Evolutionary conservation across 108 stramenopile species (phyloP).

Genomic region (Schizochytrium sp.): DNA sequence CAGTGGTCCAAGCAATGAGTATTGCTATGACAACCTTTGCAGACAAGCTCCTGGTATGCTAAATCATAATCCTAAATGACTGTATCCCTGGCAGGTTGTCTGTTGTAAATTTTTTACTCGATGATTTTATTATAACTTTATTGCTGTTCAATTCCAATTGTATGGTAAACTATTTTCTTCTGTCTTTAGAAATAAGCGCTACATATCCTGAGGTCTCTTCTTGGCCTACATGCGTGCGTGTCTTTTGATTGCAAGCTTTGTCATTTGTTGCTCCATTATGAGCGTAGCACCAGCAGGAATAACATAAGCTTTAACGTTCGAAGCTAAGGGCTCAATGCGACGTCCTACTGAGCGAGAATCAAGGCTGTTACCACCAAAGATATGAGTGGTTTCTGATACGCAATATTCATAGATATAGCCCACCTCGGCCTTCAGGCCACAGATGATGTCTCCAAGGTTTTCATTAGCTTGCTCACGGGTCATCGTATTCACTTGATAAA

Average conservation of each 20-base stretch:
- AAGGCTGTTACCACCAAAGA: constrained; percentile 45
- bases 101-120: no score
- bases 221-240: neutral
- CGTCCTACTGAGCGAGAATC: constrained; percentile 23
- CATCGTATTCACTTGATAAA: constrained; percentile 27
- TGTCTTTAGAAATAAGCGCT: no score
- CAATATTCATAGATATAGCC: constrained; percentile 28
- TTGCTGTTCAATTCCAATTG: no score
- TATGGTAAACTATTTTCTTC: no score
- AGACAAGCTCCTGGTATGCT: constrained; percentile 59
- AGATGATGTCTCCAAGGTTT: constrained; percentile 10
- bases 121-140: no score
- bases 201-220: no score
- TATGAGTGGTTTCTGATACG: constrained; percentile 12
- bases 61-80: neutral
- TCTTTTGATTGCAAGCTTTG: constrained; percentile 7
- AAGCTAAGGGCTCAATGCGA: neutral
- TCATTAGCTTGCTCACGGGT: constrained; percentile 14
- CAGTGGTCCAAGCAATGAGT: constrained; percentile 25
- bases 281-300: constrained; percentile 9
- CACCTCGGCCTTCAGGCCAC: constrained; percentile 3
- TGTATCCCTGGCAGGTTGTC: no score
- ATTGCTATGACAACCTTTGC: constrained; percentile 64
- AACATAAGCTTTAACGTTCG: neutral
- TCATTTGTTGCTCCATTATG: constrained; percentile 41